Evolutionary conservation across 306 rosid species (phyloP).

Genomic region (Bauhinia variegata): DNA sequence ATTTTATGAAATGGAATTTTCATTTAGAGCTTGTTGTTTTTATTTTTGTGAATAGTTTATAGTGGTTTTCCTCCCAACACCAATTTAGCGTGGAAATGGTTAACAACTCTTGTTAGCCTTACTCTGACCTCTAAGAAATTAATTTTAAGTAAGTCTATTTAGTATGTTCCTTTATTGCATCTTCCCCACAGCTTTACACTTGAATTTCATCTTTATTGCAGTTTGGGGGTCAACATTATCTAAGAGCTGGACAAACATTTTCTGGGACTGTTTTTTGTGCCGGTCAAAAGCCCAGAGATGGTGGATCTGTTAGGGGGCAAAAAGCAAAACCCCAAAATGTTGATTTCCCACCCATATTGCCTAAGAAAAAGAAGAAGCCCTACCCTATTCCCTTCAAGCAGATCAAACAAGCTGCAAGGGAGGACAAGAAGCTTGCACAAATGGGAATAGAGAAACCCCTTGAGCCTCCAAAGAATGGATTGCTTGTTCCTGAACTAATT

Average conservation of each 20-base stretch:
- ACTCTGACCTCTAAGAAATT: background rate
- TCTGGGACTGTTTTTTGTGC: slow-evolving; percentile 45
- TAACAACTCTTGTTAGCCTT: background rate
- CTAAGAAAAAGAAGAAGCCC: slow-evolving; percentile 91
- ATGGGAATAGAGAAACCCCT: slow-evolving; percentile 89
- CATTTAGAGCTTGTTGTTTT: background rate
- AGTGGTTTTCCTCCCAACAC: background rate
- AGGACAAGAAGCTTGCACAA: slow-evolving; percentile 69
- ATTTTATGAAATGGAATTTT: slow-evolving; percentile 20
- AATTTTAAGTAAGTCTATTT: background rate
- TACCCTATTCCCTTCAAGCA: slow-evolving; percentile 76
- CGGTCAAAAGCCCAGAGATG: slow-evolving; percentile 48
- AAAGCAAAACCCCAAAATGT: slow-evolving; percentile 62
- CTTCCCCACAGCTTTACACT: slow-evolving; percentile 25
- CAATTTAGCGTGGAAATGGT: slow-evolving; percentile 10
- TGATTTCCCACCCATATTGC: slow-evolving; percentile 70
- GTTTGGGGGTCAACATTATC: slow-evolving; percentile 52
- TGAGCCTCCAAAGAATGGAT: slow-evolving; percentile 81
- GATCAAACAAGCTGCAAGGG: slow-evolving; percentile 65
- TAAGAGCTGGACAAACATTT: slow-evolving; percentile 36
- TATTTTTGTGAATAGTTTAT: slow-evolving; percentile 3
- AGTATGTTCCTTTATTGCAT: slow-evolving; percentile 17
- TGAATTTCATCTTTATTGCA: slow-evolving; percentile 42
- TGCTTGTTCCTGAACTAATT: slow-evolving; percentile 74
- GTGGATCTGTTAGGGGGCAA: slow-evolving; percentile 42